Percentiles rank a stretch among this genome's conserved stretches.
phyloP scores from a whole-genome alignment of 352 stramenopile genomes.

The Phytophthora fragariaefolia region DNA sequence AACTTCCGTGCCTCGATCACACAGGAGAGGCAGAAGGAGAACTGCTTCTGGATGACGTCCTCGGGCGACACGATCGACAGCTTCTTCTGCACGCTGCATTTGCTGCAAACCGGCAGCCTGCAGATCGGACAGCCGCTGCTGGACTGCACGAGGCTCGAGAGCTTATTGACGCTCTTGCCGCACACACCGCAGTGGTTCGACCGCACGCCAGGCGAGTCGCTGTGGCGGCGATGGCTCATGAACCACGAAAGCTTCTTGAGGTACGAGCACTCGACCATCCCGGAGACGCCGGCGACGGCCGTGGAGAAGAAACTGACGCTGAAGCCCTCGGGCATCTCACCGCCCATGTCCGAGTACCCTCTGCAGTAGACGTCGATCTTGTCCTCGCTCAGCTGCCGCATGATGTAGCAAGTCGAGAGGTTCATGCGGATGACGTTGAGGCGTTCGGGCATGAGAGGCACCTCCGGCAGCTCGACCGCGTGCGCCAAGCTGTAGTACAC shows the following conservation, averaged over 20 bases:
- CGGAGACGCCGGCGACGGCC: slow-evolving; percentile 36
- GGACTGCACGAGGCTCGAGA: slow-evolving; percentile 30
- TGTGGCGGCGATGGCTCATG: slow-evolving; percentile 37
- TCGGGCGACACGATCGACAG: slow-evolving; percentile 42
- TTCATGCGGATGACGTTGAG: slow-evolving; percentile 48
- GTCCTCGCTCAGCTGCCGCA: slow-evolving; percentile 39
- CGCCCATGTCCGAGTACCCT: slow-evolving; percentile 49
- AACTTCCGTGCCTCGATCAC: slow-evolving; percentile 50
- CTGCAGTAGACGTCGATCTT: slow-evolving; percentile 59
- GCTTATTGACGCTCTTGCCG: slow-evolving; percentile 35
- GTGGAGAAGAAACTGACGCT: slow-evolving; percentile 50
- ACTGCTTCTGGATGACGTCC: slow-evolving; percentile 47
- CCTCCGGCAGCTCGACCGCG: slow-evolving; percentile 38
- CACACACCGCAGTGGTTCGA: slow-evolving; percentile 39
- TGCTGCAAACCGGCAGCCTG: slow-evolving; percentile 44
- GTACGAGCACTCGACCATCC: slow-evolving; percentile 56
- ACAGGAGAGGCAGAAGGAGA: slow-evolving; percentile 64
- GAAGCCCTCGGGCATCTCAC: slow-evolving; percentile 51
- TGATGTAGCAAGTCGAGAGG: slow-evolving; percentile 61
- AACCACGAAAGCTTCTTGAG: slow-evolving; percentile 72
- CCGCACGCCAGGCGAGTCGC: slow-evolving; percentile 4
- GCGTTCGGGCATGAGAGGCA: slow-evolving; percentile 27
- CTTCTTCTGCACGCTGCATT: slow-evolving; percentile 57
- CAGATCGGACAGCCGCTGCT: slow-evolving; percentile 40
- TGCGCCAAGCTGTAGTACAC: slow-evolving; percentile 46